A percentile compares a stretch with the other conserved stretches of the same genome.
These are phyloP conservation scores for Exophiala spinifera DNA, from an alignment of 2,329 filamentous ascomycete genomes.

Conservation along the genomic window DNA sequence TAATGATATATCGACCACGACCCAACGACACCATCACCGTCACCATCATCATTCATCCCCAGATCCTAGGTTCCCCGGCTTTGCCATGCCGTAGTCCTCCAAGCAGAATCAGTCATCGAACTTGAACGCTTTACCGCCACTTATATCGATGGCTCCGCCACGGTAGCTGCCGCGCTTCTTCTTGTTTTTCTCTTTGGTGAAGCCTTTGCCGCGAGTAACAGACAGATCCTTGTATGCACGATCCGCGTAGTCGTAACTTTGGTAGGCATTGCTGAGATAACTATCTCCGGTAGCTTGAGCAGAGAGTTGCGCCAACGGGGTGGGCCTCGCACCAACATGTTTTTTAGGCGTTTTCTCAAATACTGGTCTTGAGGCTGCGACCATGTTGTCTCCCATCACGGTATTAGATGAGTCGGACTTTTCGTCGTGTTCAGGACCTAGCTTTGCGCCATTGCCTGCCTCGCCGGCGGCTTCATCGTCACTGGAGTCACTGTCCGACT, in stretches of 20 bases:
- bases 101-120: conserved; percentile 70
- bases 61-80: no score
- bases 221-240: conserved; percentile 84
- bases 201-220: conserved; percentile 90
- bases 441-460: conserved; percentile 21
- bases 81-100: conserved; percentile 30
- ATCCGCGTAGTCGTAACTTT: conserved; percentile 82
- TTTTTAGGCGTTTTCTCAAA: conserved; percentile 36
- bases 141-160: conserved; percentile 81
- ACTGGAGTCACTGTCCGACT: conserved; percentile 28
- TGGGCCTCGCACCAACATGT: conserved; percentile 53
- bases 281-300: conserved; percentile 64
- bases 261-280: conserved; percentile 76
- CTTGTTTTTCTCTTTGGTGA: conserved; percentile 99
- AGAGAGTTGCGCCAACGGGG: conserved; percentile 76
- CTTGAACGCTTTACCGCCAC: conserved; percentile 80
- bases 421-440: conserved; percentile 2
- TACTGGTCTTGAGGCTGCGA: conserved; percentile 13
- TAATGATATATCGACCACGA: neutral
- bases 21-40: no score
- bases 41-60: no score
- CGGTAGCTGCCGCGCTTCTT: conserved; percentile 89
- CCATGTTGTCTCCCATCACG: conserved; percentile 20
- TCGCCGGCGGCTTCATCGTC: conserved; percentile 31
- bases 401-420: conserved; percentile 27